A percentile compares a stretch with the other conserved stretches of the same genome.
These are phyloP conservation scores for Debaryomyces sp. DNA, from an alignment of 1,139 yeast genomes.

Conservation along the genomic window DNA sequence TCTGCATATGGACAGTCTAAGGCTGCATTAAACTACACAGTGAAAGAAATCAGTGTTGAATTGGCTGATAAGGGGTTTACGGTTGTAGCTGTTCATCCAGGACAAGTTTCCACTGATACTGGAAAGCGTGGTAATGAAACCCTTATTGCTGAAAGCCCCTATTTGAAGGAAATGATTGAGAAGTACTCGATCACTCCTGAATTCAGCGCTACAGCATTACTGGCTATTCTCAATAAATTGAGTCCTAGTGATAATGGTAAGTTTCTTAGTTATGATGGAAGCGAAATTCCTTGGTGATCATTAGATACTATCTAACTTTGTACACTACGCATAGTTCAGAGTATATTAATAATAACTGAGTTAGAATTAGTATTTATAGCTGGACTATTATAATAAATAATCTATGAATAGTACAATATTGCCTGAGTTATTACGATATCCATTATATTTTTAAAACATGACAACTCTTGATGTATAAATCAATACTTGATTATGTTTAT, in stretches of 20 bases:
- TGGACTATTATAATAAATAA: background rate
- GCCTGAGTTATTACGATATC: too few species aligned
- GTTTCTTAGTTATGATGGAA: constrained; percentile 15
- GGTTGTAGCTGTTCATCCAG: constrained; percentile 34
- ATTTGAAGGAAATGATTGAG: constrained; percentile 2
- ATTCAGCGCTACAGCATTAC: constrained; percentile 9
- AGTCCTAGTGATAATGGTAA: constrained; percentile 11
- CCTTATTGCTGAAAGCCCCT: background rate
- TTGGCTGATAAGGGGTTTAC: constrained; percentile 23
- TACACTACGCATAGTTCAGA: background rate
- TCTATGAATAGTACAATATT: background rate
- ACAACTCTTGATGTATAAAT: too few species aligned
- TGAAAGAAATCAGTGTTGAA: constrained; percentile 23
- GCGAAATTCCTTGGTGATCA: constrained; percentile 11
- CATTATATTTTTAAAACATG: too few species aligned
- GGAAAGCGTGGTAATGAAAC: constrained; percentile 10
- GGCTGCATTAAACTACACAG: constrained; percentile 29
- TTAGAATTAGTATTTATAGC: background rate
- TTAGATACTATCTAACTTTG: background rate
- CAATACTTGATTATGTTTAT: too few species aligned
- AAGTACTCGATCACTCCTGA: constrained; percentile 10
- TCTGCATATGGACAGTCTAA: constrained; percentile 32
- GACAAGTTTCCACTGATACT: constrained; percentile 31
- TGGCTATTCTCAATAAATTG: constrained; percentile 9
- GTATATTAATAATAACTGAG: background rate